Evolutionary conservation across 495 filamentous ascomycete genomes (phyloP), one percentile per base, ranked within the genome.

Genomic region (Penicillium roqueforti): DNA sequence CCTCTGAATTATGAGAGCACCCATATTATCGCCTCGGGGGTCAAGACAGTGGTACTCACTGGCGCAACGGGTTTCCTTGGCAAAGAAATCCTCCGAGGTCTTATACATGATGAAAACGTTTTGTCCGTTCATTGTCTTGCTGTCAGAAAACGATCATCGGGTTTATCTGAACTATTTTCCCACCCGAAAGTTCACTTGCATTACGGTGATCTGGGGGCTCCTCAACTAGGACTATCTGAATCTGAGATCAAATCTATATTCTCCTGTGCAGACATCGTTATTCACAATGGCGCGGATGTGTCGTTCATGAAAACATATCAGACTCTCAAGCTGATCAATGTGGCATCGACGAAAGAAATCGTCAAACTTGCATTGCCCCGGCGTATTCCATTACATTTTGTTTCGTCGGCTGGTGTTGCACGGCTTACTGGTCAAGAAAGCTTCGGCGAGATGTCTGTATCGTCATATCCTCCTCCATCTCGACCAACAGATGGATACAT

Each of bases 271-370:
- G 69, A 82, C 40, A 54, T 53, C 5, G 60, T 83, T 26, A 74
- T 85, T 31, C 81, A 84, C 62, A 76, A 72, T 54, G 81, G 78
- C 8, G 76, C 80, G 0, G 71, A 79, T 43, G 71, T 74, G 1
- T 80, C 77, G 3, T 73, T 74, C 59, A 57, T 77, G 52, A 76
- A 82, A 11, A 64, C 58, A 4, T 85, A 83, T 61, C 43, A 53
- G 5, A 55, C 68, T 0, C 66, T 84, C 3, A 62, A 68, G 3
- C 14, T 49, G 0, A 40, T 62, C 26, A 85, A 84, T 44, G 51
- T 82, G 2, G 43, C 49, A 0, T 72, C 78, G 0, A 82, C 78
- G 0, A 59, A 67, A 11, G 66, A 74, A 20, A 71, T 85, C 1
- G 47, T 69, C 7, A 51, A 48, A 2, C 53, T 80, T 11, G 61